Base-by-base conservation (phyloP, 805 yeast genomes). In the Myxozyma nipponensis region DNA sequence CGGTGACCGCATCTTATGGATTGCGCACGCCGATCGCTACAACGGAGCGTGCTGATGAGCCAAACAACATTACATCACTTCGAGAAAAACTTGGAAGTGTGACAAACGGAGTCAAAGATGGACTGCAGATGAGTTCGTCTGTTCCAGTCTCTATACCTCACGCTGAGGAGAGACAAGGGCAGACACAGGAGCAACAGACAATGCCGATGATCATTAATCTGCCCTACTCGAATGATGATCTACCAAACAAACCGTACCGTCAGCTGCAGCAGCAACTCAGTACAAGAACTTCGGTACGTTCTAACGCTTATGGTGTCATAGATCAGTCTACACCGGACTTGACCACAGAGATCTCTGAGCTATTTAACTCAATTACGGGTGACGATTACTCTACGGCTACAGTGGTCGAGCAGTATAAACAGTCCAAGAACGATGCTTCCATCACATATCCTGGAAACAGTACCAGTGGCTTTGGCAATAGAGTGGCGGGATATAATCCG, bases 291-390 rank as follows among this genome's bases (percentile, higher is more conserved):
- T 9, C 32, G 32, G 13, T 28, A 28, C 32, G 13, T 7, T 28
- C 32, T 9, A 9, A 7, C 13, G 13, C 32, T 9, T 28, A 28
- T 28, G 13, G 13, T 28, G 13, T 9, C 7, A 28, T 13, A 28
- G 13, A 28, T 7, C 32, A 28, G 13, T 28, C 32, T 28, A 13
- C 7, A 13, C 32, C 32, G 32, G 32, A 45, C 21, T 26, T 39
- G 19, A 39, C 46, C 17, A 44, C 47, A 7, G 47, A 44, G 25
- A 28, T 44, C 2, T 44, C 47, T 1, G 42, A 45, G 7, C 46
- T 45, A 13, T 45, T 40, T 17, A 32, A 40, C 22, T 41, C 26
- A 22, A 32, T 39, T 30, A n/a, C 39, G 5, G 47, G 32, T 4
- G 45, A 39, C 19, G 15, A 23, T 3, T 18, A 34, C 18, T 13